phyloP scores from a whole-genome alignment of 768 basidiomycete species.

The Auricularia sp. region DNA sequence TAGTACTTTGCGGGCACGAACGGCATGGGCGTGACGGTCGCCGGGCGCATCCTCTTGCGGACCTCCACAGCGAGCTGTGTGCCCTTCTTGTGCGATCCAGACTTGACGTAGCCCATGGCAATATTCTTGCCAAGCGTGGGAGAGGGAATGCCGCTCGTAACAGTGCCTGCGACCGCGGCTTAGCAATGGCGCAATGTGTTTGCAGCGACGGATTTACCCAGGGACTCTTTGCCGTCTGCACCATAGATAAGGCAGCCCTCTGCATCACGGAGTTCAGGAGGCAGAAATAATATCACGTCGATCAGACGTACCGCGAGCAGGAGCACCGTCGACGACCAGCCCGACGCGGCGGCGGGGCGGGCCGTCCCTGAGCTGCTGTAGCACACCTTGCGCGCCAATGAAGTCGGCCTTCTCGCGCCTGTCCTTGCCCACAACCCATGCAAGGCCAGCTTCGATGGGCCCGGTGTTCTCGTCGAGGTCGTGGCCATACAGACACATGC shows the following conservation, averaged over 20 bases:
- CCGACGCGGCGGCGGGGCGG: slow-evolving; percentile 73
- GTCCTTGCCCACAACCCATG: slow-evolving; percentile 95
- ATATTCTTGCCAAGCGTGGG: slow-evolving; percentile 85
- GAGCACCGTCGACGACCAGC: slow-evolving; percentile 69
- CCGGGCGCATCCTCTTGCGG: slow-evolving; percentile 66
- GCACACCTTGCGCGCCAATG: slow-evolving; percentile 67
- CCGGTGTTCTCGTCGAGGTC: slow-evolving; percentile 82
- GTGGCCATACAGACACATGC: slow-evolving; percentile 93
- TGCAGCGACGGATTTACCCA: slow-evolving; percentile 30
- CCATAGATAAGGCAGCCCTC: slow-evolving; percentile 73
- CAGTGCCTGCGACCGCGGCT: slow-evolving; percentile 14
- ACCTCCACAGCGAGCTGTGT: slow-evolving; percentile 79
- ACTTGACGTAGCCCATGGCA: slow-evolving; percentile 86
- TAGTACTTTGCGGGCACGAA: slow-evolving; percentile 79
- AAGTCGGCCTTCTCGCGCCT: slow-evolving; percentile 52
- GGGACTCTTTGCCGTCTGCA: slow-evolving; percentile 39
- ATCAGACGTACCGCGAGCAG: slow-evolving; percentile 60
- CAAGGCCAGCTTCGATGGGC: slow-evolving; percentile 83
- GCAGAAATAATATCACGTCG: background rate
- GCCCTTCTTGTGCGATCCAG: slow-evolving; percentile 83
- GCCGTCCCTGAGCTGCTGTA: slow-evolving; percentile 69
- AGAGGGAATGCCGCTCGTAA: slow-evolving; percentile 95
- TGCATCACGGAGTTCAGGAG: slow-evolving; percentile 16
- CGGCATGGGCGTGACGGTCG: slow-evolving; percentile 73
- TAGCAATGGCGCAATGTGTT: too few relatives aligned